Percentiles rank a stretch among this genome's conserved stretches.
Evolutionary conservation across 2,329 filamentous ascomycete genomes (phyloP).

Genomic region (Nothomitra cinnamomea): DNA sequence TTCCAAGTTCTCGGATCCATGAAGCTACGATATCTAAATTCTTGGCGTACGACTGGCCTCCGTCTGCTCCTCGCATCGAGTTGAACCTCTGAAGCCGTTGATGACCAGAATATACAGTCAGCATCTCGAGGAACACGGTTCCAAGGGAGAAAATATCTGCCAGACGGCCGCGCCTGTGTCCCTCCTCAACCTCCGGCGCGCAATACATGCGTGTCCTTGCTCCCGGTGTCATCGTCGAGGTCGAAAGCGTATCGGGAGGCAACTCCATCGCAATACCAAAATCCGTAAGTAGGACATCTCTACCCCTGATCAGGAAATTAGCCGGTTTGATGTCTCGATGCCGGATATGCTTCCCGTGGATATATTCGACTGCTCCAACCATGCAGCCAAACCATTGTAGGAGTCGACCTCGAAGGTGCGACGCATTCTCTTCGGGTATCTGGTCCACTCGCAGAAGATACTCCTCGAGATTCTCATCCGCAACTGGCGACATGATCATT

Average conservation of each 20-base stretch:
- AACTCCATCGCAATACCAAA: background rate
- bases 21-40: no score
- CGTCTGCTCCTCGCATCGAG: background rate
- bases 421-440: background rate
- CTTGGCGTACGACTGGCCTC: background rate
- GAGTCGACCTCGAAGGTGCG: background rate
- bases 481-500: background rate
- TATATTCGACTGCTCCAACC: background rate
- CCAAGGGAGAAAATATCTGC: constrained; percentile 2
- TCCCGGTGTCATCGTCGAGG: background rate
- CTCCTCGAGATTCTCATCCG: background rate
- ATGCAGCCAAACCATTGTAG: background rate
- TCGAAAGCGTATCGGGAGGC: background rate
- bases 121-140: constrained; percentile 1
- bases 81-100: background rate
- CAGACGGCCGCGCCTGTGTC: background rate
- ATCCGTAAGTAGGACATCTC: background rate
- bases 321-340: background rate
- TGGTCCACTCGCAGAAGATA: background rate
- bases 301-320: background rate
- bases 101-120: background rate
- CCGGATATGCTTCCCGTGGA: background rate
- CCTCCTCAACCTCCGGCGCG: background rate
- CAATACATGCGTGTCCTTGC: background rate
- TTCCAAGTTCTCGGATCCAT: background rate